A percentile compares a stretch with the other conserved stretches of the same genome.
Evolutionary conservation across 2,329 filamentous ascomycete species (phyloP).

Genomic region (Graphiopsis chlorocephala): DNA sequence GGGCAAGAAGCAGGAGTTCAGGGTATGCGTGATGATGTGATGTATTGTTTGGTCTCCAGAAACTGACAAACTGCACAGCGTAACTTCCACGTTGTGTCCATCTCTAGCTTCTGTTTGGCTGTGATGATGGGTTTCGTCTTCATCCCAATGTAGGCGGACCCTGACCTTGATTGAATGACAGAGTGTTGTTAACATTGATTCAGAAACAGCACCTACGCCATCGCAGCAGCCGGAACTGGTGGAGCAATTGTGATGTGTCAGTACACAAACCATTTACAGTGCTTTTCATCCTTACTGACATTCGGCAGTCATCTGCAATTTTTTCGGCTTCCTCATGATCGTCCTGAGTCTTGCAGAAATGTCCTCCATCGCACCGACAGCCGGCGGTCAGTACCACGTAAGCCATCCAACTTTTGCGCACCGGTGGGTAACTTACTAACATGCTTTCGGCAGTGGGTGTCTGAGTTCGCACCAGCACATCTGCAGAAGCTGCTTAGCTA

Average conservation of each 20-base stretch:
- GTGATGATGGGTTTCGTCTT: slow-evolving; percentile 32
- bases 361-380: too few relatives aligned
- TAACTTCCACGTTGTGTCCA: slow-evolving; percentile 18
- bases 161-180: slow-evolving; percentile 27
- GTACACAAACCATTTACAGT: not conserved
- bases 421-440: too few relatives aligned
- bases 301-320: slow-evolving; percentile 6
- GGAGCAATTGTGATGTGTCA: slow-evolving; percentile 7
- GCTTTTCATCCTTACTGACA: not conserved
- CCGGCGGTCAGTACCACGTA: too few relatives aligned
- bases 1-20: slow-evolving; percentile 31
- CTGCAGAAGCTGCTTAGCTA: slow-evolving; percentile 28
- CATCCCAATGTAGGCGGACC: slow-evolving; percentile 22
- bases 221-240: slow-evolving; percentile 5
- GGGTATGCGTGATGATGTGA: slow-evolving; percentile 17
- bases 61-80: not conserved
- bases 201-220: slow-evolving; percentile 9
- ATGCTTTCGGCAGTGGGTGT: slow-evolving; percentile 23
- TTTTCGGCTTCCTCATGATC: slow-evolving; percentile 26
- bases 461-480: slow-evolving; percentile 30
- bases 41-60: not conserved
- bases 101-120: slow-evolving; percentile 27
- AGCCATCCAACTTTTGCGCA: too few relatives aligned
- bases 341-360: slow-evolving; percentile 33
- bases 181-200: not conserved